Conservation (phyloP, 352 stramenopile genomes). For the Phytophthora tubulina region DNA sequence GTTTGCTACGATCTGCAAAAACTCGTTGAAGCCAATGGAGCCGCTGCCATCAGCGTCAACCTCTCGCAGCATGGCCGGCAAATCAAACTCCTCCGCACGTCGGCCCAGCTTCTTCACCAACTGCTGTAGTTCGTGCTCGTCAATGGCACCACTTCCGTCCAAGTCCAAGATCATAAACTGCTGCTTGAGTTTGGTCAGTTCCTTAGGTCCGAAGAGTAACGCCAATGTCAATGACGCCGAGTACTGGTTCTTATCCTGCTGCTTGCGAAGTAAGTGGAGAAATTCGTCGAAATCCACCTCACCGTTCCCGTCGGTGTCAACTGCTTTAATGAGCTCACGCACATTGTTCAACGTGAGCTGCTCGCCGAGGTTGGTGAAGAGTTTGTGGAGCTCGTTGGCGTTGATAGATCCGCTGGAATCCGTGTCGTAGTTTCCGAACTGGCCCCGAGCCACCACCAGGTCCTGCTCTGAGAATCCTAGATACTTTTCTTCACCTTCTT, state of each 20-base stretch:
- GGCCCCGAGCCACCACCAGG: conserved; percentile 48
- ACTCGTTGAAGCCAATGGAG: conserved; percentile 78
- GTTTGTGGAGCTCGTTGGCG: conserved; percentile 62
- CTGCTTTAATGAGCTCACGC: conserved; percentile 61
- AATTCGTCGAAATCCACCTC: conserved; percentile 83
- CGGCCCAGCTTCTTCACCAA: conserved; percentile 73
- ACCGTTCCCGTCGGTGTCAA: conserved; percentile 68
- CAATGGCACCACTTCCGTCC: conserved; percentile 73
- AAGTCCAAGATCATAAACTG: conserved; percentile 78
- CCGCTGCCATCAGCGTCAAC: conserved; percentile 76
- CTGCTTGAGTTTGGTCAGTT: conserved; percentile 72
- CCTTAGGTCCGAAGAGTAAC: conserved; percentile 66
- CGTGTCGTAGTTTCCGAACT: conserved; percentile 71
- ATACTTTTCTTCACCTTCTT: conserved; percentile 31
- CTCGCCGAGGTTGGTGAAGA: conserved; percentile 70
- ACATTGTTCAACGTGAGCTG: conserved; percentile 67
- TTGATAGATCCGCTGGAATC: conserved; percentile 75
- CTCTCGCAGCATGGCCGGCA: conserved; percentile 68
- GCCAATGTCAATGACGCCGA: conserved; percentile 69
- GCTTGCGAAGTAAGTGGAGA: conserved; percentile 61
- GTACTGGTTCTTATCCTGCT: conserved; percentile 73
- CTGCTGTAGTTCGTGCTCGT: conserved; percentile 68
- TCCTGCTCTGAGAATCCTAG: conserved; percentile 58
- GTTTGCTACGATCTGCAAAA: conserved; percentile 68
- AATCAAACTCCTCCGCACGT: conserved; percentile 52